These are phyloP conservation scores for Bondarzewia mesenterica DNA, from an alignment of 1,284 basidiomycete species.

Conservation along the genomic window DNA sequence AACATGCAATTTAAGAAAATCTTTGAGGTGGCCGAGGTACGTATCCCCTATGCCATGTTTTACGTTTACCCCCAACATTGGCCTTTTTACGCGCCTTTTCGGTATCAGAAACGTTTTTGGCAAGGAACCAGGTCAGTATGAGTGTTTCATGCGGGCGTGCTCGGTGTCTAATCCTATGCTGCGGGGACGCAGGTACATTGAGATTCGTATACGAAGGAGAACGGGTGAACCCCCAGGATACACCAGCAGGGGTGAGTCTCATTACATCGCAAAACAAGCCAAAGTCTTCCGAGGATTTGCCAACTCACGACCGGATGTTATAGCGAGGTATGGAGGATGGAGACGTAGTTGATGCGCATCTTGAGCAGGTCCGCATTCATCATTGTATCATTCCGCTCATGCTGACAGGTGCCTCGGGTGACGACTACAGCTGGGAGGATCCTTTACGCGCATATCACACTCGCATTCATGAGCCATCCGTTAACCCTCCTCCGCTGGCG, in stretches of 20 bases:
- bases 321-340: conserved; percentile 48
- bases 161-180: neutral
- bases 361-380: conserved; percentile 34
- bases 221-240: conserved; percentile 34
- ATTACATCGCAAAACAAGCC: neutral
- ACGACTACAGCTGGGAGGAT: neutral
- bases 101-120: conserved; percentile 46
- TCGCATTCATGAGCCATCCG: neutral
- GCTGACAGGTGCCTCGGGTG: neutral
- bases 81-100: too few relatives aligned
- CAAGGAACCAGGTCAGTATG: conserved; percentile 38
- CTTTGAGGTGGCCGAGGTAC: conserved; percentile 52
- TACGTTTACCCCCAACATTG: neutral
- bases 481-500: too few relatives aligned
- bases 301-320: too few relatives aligned
- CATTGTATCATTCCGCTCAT: neutral
- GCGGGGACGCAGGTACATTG: conserved; percentile 33
- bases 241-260: conserved; percentile 38
- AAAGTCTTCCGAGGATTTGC: too few relatives aligned
- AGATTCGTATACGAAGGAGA: conserved; percentile 44
- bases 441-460: neutral
- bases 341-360: conserved; percentile 41
- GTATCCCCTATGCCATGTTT: conserved; percentile 8
- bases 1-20: conserved; percentile 54
- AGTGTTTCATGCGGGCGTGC: conserved; percentile 10